Percentiles rank a stretch among this genome's conserved stretches.
Evolutionary conservation across 805 yeast genomes (phyloP).

Genomic region (Candida qinlingensis): DNA sequence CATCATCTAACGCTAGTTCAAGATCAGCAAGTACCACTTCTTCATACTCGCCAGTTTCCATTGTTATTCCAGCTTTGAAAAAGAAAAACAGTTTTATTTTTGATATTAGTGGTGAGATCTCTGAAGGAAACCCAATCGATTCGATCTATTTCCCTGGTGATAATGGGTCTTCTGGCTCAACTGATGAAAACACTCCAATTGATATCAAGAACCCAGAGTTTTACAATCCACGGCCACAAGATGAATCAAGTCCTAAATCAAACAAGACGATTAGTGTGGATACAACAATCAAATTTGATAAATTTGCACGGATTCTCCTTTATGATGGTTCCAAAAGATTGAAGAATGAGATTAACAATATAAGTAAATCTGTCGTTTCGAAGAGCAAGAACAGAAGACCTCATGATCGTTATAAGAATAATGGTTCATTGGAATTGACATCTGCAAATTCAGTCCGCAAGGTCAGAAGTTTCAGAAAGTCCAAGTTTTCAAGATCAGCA

Average conservation of each 20-base stretch:
- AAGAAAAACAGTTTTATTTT: slow-evolving; percentile 5
- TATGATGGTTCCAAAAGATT: slow-evolving; percentile 23
- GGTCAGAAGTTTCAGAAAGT: neutral
- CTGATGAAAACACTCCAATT: slow-evolving; percentile 11
- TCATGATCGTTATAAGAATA: slow-evolving; percentile 5
- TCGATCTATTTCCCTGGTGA: slow-evolving; percentile 11
- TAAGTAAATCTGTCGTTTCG: slow-evolving; percentile 14
- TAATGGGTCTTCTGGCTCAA: neutral
- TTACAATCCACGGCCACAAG: neutral
- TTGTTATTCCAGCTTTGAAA: slow-evolving; percentile 15
- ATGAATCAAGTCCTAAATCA: neutral
- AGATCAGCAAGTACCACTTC: slow-evolving; percentile 8
- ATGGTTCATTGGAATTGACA: slow-evolving; percentile 5
- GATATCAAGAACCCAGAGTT: slow-evolving; percentile 10
- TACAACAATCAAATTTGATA: slow-evolving; percentile 23
- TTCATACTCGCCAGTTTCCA: slow-evolving; percentile 13
- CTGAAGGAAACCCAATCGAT: slow-evolving; percentile 12
- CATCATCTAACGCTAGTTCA: neutral
- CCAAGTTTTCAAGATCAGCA: neutral
- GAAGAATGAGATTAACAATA: slow-evolving; percentile 29
- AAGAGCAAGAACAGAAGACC: neutral
- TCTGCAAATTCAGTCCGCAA: slow-evolving; percentile 1
- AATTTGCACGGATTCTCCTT: slow-evolving; percentile 23
- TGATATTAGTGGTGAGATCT: slow-evolving; percentile 9
- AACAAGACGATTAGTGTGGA: neutral